Base-by-base conservation (phyloP, 2,329 filamentous ascomycete genomes). In the Alternaria gaisen region DNA sequence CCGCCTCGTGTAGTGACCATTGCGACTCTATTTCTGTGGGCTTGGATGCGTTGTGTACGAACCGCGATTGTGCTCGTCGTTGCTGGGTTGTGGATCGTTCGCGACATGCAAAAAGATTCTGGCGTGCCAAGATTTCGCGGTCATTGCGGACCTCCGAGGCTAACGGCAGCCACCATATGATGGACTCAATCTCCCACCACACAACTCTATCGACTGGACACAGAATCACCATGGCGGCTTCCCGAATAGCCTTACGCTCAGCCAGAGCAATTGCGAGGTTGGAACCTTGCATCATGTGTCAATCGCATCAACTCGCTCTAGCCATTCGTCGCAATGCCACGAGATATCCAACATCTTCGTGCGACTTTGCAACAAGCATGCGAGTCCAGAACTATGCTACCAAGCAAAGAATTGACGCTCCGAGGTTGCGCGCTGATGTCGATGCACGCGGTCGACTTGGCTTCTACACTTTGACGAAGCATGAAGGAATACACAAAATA, bases 1-100 rank as follows among this genome's bases (percentile, higher is more conserved):
- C 73, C 76, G 60, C 72, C 68, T 58, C 75, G 71, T 28, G 75
- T 78, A 6, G 73, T 76, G 53, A 79, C 76, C 76, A 79, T 79
- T 40, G 64, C 64, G 61, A 55, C 50, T 51, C 63, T 57, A 14
- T 42, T 53, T 18, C n/a, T 47, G 10, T 30, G 12, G 60, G 26
- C 50, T 66, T 58, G 32, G 47, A 46, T n/a, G 52, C 67, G 30
- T 50, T n/a, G 22, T 38, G 38, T 16, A 10, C 34, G 32, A 40
- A 44, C 36, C 74, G 42, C 74, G 72, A 50, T 72, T 38, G 78
- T 59, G 75, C 68, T 61, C 68, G 57, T 18, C 16, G 14, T 56
- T 51, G 47, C 63, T 57, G 54, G 61, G 58, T 50, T 53, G 56
- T 44, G 47, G 40, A 46, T 30, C 60, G 71, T 70, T 73, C 64